phyloP scores from a whole-genome alignment of 441 rosid genomes.

The Manihot esculenta region DNA sequence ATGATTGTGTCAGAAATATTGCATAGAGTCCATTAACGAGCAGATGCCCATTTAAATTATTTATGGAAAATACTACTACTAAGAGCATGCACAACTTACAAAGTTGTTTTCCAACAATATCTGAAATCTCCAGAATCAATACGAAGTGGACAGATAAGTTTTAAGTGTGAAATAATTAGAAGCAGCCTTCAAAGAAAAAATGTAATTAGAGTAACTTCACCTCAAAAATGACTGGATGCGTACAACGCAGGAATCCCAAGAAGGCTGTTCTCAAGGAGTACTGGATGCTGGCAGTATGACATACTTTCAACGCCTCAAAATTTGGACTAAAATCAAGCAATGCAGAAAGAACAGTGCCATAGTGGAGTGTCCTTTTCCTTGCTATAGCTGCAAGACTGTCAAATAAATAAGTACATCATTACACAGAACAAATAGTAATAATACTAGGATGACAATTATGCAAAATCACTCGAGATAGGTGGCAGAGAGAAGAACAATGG shows the following conservation, averaged over 20 bases:
- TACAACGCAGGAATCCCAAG: slow-evolving; percentile 91
- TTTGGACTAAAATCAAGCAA: slow-evolving; percentile 78
- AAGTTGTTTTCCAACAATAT: slow-evolving; percentile 13
- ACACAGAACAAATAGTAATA: slow-evolving; percentile 7
- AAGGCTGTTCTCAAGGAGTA: slow-evolving; percentile 94
- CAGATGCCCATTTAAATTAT: slow-evolving; percentile 7
- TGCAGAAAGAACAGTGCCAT: slow-evolving; percentile 64
- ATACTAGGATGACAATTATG: not conserved
- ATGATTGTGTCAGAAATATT: not conserved
- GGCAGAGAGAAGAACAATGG: not conserved
- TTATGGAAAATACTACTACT: not conserved
- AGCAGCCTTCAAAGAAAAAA: not conserved
- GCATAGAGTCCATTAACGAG: slow-evolving; percentile 7
- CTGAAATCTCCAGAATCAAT: slow-evolving; percentile 11
- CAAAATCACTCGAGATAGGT: not conserved
- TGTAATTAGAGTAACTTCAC: slow-evolving; percentile 38
- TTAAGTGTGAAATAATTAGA: not conserved
- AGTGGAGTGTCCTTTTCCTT: slow-evolving; percentile 82
- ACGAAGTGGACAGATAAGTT: not conserved
- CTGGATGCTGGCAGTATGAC: slow-evolving; percentile 76
- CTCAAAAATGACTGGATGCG: slow-evolving; percentile 75
- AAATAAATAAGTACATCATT: slow-evolving; percentile 30
- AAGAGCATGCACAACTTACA: not conserved
- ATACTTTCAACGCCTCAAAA: slow-evolving; percentile 59
- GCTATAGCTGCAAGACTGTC: slow-evolving; percentile 93